Evolutionary conservation across 169 alveolate genomes (phyloP), one percentile per base, ranked within the genome.

Genomic region (Perkinsus olseni): DNA sequence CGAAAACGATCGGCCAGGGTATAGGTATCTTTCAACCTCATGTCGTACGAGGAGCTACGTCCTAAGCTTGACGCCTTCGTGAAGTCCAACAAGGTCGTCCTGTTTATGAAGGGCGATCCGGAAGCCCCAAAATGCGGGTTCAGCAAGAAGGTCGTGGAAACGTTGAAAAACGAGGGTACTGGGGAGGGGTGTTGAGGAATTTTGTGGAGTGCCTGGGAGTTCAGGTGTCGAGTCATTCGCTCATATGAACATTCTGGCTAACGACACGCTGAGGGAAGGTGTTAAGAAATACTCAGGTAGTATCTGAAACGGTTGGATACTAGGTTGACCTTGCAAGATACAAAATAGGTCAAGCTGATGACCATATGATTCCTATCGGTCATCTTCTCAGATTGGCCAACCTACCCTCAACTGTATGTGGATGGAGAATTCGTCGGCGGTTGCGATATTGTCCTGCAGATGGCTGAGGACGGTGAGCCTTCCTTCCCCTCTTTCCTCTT

Each of bases 31-130:
- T n/a, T n/a, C n/a, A n/a, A n/a, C n/a, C n/a, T 62, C 34, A 62
- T 62, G 82, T 62, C 82, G 13, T 62, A 62, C 82, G 82, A 62
- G 82, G 82, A 62, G 82, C 17, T 62, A 28, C 34, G 28, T 24
- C 82, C 82, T 13, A 62, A 62, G 82, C 82, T 62, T 24, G 82
- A 62, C 82, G 82, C 82, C 0, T 74, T 93, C 34, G 93, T 93
- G 17, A 10, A 48, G 45, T 4, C 91, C 24, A 92, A 95, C 28
- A 94, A 95, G 38, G 92, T 95, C 34, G 92, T 94, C 39, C 92
- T 95, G 51, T 97, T 97, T 91, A 96, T 97, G 95, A 97, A 97
- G 92, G 98, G 98, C n/a, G 95, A 96, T 4, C 96, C 97, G 21
- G 95, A 96, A 74, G 96, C 95, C 34, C 98, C 98, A 0, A 95